A percentile compares a stretch with the other conserved stretches of the same genome.
Evolutionary conservation across 495 filamentous ascomycete species (phyloP).

Genomic region (Amorphotheca resinae): DNA sequence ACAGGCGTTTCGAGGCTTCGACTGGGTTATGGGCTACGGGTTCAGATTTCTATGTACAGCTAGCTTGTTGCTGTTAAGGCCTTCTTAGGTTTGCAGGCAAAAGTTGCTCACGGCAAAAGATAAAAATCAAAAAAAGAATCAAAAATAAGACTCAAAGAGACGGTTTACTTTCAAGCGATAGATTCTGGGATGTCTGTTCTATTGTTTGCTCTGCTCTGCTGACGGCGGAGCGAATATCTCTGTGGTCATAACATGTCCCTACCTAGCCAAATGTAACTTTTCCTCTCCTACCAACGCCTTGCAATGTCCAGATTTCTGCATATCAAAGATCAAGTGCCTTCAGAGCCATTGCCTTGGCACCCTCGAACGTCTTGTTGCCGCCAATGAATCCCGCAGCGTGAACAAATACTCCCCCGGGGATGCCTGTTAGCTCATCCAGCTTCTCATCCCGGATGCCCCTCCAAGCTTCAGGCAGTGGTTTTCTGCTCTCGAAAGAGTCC

Average conservation of each 20-base stretch:
- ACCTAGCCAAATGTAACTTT: not conserved
- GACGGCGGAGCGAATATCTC: not conserved
- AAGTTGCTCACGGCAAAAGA: not conserved
- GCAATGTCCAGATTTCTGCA: slow-evolving; percentile 1
- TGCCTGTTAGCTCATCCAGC: slow-evolving; percentile 58
- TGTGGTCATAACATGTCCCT: not conserved
- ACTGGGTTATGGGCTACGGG: not conserved
- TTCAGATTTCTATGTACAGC: slow-evolving; percentile 15
- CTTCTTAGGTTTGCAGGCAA: not conserved
- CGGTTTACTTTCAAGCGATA: not conserved
- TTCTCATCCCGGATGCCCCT: slow-evolving; percentile 77
- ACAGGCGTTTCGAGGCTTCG: slow-evolving; percentile 14
- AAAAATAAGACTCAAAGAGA: too few relatives aligned
- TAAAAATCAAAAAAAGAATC: slow-evolving; percentile 6
- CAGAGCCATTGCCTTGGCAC: slow-evolving; percentile 75
- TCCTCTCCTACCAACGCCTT: slow-evolving; percentile 13
- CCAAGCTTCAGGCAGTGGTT: slow-evolving; percentile 83
- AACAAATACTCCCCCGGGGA: slow-evolving; percentile 76
- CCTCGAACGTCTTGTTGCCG: slow-evolving; percentile 81
- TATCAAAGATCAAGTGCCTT: slow-evolving; percentile 36
- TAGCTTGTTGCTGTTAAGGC: slow-evolving; percentile 10
- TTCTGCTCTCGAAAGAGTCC: slow-evolving; percentile 79
- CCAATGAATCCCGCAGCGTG: slow-evolving; percentile 95
- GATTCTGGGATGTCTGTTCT: not conserved
- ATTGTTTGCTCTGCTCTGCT: not conserved